Percentiles rank a stretch among this genome's conserved stretches.
phyloP scores from a whole-genome alignment of 495 filamentous ascomycete species.

The Penicillium turbatum region DNA sequence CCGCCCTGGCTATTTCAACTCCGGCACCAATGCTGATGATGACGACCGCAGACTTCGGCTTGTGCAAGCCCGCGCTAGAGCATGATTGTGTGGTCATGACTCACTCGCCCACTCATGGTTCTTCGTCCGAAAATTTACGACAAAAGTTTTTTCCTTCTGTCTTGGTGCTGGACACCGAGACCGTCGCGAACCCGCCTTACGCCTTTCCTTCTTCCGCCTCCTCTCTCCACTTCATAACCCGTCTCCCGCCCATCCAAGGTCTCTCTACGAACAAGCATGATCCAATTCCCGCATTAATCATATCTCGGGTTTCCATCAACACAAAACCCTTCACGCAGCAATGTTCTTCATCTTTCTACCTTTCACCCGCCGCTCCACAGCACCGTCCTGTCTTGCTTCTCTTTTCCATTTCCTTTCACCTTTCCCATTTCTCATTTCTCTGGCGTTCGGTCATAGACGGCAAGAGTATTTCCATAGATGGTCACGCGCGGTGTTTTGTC shows the following conservation, averaged over 20 bases:
- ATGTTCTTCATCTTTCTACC: neutral
- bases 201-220: neutral
- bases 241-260: no score
- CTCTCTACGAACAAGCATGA: neutral
- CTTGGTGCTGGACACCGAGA: constrained; percentile 6
- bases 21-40: constrained; percentile 32
- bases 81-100: constrained; percentile 4
- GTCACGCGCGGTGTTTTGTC: constrained; percentile 22
- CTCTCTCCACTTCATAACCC: neutral
- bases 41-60: constrained; percentile 40
- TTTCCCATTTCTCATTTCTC: neutral
- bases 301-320: neutral
- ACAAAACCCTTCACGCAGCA: neutral
- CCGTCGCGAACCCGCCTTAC: neutral
- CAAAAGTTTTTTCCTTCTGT: neutral
- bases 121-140: neutral
- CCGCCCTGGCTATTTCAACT: constrained; percentile 25
- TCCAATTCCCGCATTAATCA: neutral
- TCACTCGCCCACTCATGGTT: neutral
- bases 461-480: constrained; percentile 16
- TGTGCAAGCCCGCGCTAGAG: constrained; percentile 38
- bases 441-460: constrained; percentile 27
- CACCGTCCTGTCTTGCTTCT: neutral
- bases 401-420: neutral
- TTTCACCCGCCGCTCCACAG: neutral